Evolutionary conservation across 805 yeast genomes (phyloP), one percentile per base, ranked within the genome.

Genomic region (Saccharomyces mikatae): DNA sequence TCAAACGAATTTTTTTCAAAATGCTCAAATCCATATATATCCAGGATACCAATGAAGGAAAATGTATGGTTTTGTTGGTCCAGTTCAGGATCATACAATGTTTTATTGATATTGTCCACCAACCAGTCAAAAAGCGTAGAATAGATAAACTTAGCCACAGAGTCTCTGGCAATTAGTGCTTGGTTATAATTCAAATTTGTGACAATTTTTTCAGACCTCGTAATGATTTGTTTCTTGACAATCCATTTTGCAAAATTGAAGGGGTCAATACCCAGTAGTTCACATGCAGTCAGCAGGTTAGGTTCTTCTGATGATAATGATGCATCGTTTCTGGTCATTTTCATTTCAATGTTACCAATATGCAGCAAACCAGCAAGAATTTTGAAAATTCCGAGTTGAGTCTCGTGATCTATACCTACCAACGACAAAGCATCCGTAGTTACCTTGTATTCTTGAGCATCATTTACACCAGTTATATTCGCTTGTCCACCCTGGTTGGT

Each of bases 1-100:
- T 92, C 99, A 65, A 92, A 92, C 8, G 97, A 90, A 73, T 92
- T 92, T 66, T 81, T 84, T 62, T 89, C 91, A 70, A 92, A 92
- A 72, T 92, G 97, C 73, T 92, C 99, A 71, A 92, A 92, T 22
- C 99, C 99, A 68, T 92, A 94, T 63, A 92, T 92, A 84, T 92
- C 99, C 64, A 92, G 79, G 31, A 92, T 98, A 69, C 99, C 99
- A 65, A 92, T 92, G 64, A 92, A 94, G 1, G 89, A 80, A 48
- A 78, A 74, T 52, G 84, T 79, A 26, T 82, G 72, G 17, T 75
- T 73, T 17, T 36, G 44, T 36, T 36, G 47, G 47, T 76, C 80
- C 29, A 87, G 79, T 49, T 82, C 85, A 22, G 84, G 82, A 1
- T 90, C 83, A 65, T 91, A 86, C 63, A 94, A 79, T 65, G 89